Percentiles rank a stretch among this genome's conserved stretches.
phyloP scores from a whole-genome alignment of 2,329 filamentous ascomycete genomes.

The Diaporthe citriasiana region DNA sequence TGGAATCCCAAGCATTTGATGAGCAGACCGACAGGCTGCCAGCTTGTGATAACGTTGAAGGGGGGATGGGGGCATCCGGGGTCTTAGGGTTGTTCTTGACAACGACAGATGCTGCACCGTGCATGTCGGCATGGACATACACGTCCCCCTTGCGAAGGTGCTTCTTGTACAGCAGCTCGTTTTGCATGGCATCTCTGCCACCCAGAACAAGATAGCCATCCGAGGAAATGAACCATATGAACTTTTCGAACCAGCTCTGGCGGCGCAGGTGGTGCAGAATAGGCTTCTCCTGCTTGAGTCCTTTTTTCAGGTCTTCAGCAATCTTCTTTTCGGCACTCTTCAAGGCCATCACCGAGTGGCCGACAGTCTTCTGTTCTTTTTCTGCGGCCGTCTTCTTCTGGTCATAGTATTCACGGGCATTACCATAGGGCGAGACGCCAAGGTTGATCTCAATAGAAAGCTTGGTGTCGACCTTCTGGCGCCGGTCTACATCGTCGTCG shows the following conservation, averaged over 20 bases:
- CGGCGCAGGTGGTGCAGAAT: slow-evolving; percentile 85
- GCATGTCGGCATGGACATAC: slow-evolving; percentile 91
- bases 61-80: slow-evolving; percentile 88
- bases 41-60: slow-evolving; percentile 91
- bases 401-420: slow-evolving; percentile 92
- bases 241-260: slow-evolving; percentile 97
- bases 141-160: slow-evolving; percentile 91
- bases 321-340: slow-evolving; percentile 95
- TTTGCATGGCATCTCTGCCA: slow-evolving; percentile 89
- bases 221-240: slow-evolving; percentile 93
- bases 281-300: slow-evolving; percentile 91
- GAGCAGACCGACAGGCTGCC: slow-evolving; percentile 87
- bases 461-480: slow-evolving; percentile 63
- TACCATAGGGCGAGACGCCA: slow-evolving; percentile 84
- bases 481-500: slow-evolving; percentile 53
- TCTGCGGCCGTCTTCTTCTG: slow-evolving; percentile 86
- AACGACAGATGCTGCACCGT: slow-evolving; percentile 86
- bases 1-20: slow-evolving; percentile 94
- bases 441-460: slow-evolving; percentile 89
- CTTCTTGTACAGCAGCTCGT: slow-evolving; percentile 89
- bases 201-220: slow-evolving; percentile 94
- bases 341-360: slow-evolving; percentile 85
- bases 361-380: slow-evolving; percentile 88
- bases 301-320: slow-evolving; percentile 85
- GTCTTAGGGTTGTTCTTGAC: slow-evolving; percentile 88